phyloP scores from a whole-genome alignment of 2,329 filamentous ascomycete species.

The Microthyrium microscopicum region DNA sequence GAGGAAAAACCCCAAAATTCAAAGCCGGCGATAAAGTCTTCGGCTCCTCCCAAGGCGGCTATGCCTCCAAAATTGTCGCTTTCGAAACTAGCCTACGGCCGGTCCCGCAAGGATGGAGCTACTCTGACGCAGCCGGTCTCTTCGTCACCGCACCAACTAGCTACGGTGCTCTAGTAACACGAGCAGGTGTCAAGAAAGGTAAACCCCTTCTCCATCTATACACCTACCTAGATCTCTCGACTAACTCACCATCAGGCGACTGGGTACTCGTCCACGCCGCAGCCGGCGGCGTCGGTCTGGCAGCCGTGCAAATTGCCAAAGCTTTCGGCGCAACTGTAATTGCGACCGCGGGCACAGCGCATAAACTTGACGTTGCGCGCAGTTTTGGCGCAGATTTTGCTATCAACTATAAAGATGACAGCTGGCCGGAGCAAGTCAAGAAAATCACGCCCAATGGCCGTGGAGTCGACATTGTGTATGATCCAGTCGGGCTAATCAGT shows the following conservation, averaged over 20 bases:
- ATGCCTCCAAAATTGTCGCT: conserved; percentile 58
- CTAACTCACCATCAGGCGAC: conserved; percentile 40
- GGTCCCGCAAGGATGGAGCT: conserved; percentile 67
- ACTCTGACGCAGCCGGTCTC: conserved; percentile 68
- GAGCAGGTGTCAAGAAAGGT: conserved; percentile 54
- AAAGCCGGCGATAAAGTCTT: conserved; percentile 71
- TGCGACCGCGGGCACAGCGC: conserved; percentile 66
- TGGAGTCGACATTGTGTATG: conserved; percentile 86
- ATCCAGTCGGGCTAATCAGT: conserved; percentile 82
- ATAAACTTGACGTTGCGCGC: conserved; percentile 65
- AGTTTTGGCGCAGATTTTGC: conserved; percentile 73
- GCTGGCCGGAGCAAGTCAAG: conserved; percentile 54
- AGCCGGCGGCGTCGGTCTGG: conserved; percentile 78
- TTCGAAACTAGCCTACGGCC: conserved; percentile 51
- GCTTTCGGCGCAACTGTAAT: conserved; percentile 85
- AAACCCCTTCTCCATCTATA: conserved; percentile 2
- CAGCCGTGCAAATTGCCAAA: conserved; percentile 87
- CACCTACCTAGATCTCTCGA: conserved; percentile 1
- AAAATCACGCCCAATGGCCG: conserved; percentile 54
- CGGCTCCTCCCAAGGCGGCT: conserved; percentile 71
- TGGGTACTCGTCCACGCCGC: conserved; percentile 83
- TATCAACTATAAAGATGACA: conserved; percentile 54
- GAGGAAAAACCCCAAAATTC: conserved; percentile 39
- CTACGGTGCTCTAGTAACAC: conserved; percentile 65
- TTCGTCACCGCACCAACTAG: conserved; percentile 87